Evolutionary conservation across 1,284 basidiomycete genomes (phyloP).

Genomic region (Rhodofomes roseus): DNA sequence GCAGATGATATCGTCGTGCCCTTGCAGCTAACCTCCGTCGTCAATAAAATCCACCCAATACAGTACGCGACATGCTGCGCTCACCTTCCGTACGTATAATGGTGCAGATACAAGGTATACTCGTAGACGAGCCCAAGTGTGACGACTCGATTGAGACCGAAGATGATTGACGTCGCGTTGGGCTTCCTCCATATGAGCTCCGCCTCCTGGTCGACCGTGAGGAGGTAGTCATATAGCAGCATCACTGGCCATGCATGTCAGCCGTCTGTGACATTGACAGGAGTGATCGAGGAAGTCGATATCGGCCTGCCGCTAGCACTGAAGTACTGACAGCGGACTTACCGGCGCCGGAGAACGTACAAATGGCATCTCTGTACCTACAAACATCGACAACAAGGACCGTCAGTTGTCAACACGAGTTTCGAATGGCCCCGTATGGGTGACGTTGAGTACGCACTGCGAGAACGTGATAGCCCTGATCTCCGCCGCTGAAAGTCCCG

Average conservation of each 20-base stretch:
- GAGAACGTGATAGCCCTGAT: too few species aligned
- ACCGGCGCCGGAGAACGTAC: too few species aligned
- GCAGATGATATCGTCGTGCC: neutral
- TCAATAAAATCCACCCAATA: too few species aligned
- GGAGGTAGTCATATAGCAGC: slow-evolving; percentile 5
- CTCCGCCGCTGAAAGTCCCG: too few species aligned
- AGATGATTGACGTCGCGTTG: neutral
- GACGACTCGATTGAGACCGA: slow-evolving; percentile 2
- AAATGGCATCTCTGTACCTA: neutral
- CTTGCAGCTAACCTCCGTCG: neutral
- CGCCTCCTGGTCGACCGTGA: slow-evolving; percentile 4
- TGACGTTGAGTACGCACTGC: too few species aligned
- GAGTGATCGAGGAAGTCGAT: too few species aligned
- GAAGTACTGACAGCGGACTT: too few species aligned
- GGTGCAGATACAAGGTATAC: neutral
- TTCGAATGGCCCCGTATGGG: too few species aligned
- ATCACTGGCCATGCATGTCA: neutral
- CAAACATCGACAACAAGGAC: neutral
- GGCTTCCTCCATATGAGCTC: slow-evolving; percentile 5
- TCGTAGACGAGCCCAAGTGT: neutral
- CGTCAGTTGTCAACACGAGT: too few species aligned
- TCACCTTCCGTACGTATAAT: neutral
- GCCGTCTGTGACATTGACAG: neutral
- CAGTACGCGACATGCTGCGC: neutral
- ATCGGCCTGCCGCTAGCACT: too few species aligned